Evolutionary conservation across 257 asterid species (phyloP), one percentile per base, ranked within the genome.

Genomic region (Solanum sitiens): DNA sequence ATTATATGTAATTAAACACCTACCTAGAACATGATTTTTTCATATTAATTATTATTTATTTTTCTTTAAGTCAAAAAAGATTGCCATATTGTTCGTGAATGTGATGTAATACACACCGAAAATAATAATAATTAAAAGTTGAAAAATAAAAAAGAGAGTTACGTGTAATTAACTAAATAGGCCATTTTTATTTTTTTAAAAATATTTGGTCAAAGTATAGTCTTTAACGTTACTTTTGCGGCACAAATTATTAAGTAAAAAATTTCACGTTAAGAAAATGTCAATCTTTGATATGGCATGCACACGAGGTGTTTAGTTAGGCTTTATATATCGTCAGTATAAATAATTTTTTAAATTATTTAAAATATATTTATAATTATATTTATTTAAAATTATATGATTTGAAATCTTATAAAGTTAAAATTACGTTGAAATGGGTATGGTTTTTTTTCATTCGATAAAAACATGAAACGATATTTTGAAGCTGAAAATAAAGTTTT

Each of bases 251-350:
- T n/a, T 77, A 44, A 79, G 84, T 44, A 23, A 77, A 77, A 42
- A 16, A 14, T 14, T 79, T 14, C 63, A 77, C 15, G 4, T 11
- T 76, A 13, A 42, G 23, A 15, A n/a, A 42, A 13, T 39, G n/a
- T 2, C 56, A 73, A 71, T 8, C 50, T 9, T 27, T 73, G 10
- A 79, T 23, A 2, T 25, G 0, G 40, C 23, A 44, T 77, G 84
- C 84, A 77, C 84, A 44, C 84, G 84, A 15, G 84, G 63, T 13
- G 20, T 27, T 27, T 8, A 3, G 1, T 23, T 12, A 14, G 7
- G 0, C 0, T 68, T 67, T 61, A 23, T 61, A 61, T 23, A 61
- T 59, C 13, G 2, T 8, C 2, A 3, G 2, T 0, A 0, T 61
- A 61, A 9, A 61, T 61, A 61, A 4, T 10, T 61, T 23, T 61